phyloP scores from a whole-genome alignment of 164 flowering plant genomes.

The Chimonanthus praecox region DNA sequence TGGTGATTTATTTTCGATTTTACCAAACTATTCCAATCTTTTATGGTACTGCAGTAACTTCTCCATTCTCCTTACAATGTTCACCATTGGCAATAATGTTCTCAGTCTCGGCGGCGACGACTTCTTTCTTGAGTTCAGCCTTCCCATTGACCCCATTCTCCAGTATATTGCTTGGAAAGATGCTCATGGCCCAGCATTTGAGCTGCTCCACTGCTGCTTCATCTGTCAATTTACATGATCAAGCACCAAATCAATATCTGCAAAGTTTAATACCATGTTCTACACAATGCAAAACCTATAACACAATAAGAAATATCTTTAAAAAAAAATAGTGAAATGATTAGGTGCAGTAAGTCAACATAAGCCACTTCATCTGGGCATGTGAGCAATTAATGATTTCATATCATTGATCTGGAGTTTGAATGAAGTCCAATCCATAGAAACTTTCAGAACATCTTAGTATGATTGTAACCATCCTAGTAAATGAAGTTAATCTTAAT shows the following conservation, averaged over 20 bases:
- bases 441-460: too few species aligned
- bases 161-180: conserved; percentile 13
- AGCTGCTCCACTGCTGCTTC: conserved; percentile 31
- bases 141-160: conserved; percentile 4
- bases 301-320: too few species aligned
- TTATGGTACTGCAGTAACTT: conserved; percentile 6
- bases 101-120: not conserved
- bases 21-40: not conserved
- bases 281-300: not conserved
- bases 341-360: too few species aligned
- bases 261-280: not conserved
- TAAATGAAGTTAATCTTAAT: too few species aligned
- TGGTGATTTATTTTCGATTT: not conserved
- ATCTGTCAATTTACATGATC: conserved; percentile 22
- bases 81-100: not conserved
- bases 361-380: too few species aligned
- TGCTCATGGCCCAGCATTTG: conserved; percentile 22
- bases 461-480: too few species aligned
- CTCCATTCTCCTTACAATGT: conserved; percentile 8
- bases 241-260: not conserved
- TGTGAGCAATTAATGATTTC: too few species aligned
- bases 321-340: too few species aligned
- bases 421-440: too few species aligned
- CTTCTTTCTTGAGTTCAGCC: conserved; percentile 5
- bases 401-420: too few species aligned